Evolutionary conservation across 2,329 filamentous ascomycete species (phyloP).

Genomic region (Neofusicoccum kwambonambiense): DNA sequence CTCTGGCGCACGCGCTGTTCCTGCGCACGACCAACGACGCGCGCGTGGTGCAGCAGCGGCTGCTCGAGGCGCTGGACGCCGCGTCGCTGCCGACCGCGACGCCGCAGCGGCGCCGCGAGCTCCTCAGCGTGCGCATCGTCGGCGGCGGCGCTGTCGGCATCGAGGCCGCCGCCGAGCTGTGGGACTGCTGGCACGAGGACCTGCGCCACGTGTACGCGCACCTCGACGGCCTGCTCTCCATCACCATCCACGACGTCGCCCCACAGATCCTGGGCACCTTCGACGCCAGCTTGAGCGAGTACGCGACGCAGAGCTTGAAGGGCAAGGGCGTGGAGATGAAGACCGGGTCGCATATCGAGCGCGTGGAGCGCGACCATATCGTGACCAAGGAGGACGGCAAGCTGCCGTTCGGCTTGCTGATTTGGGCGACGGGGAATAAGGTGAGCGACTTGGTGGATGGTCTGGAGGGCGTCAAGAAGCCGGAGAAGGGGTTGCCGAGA

Average conservation of each 20-base stretch:
- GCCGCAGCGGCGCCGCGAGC: constrained; percentile 31
- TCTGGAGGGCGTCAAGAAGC: constrained; percentile 32
- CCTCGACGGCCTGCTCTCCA: constrained; percentile 39
- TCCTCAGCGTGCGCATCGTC: constrained; percentile 41
- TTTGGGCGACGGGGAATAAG: constrained; percentile 43
- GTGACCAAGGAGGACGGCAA: constrained; percentile 38
- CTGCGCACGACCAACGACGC: constrained; percentile 39
- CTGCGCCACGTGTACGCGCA: constrained; percentile 42
- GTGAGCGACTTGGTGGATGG: constrained; percentile 34
- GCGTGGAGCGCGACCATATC: constrained; percentile 35
- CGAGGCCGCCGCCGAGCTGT: constrained; percentile 45
- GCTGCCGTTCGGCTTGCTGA: constrained; percentile 38
- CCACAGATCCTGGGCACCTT: constrained; percentile 43
- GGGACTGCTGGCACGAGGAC: constrained; percentile 42
- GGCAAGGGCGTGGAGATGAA: constrained; percentile 40
- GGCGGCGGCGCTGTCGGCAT: constrained; percentile 46
- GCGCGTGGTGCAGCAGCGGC: constrained; percentile 33
- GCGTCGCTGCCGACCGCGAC: constrained; percentile 32
- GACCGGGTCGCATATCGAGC: constrained; percentile 39
- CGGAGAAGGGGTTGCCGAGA: constrained; percentile 34
- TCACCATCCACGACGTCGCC: constrained; percentile 48
- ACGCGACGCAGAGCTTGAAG: constrained; percentile 40
- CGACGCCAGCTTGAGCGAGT: constrained; percentile 42
- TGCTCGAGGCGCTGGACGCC: constrained; percentile 39
- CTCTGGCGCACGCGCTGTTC: constrained; percentile 41